phyloP scores from a whole-genome alignment of 2,329 filamentous ascomycete species.

The Raffaelea arxii region DNA sequence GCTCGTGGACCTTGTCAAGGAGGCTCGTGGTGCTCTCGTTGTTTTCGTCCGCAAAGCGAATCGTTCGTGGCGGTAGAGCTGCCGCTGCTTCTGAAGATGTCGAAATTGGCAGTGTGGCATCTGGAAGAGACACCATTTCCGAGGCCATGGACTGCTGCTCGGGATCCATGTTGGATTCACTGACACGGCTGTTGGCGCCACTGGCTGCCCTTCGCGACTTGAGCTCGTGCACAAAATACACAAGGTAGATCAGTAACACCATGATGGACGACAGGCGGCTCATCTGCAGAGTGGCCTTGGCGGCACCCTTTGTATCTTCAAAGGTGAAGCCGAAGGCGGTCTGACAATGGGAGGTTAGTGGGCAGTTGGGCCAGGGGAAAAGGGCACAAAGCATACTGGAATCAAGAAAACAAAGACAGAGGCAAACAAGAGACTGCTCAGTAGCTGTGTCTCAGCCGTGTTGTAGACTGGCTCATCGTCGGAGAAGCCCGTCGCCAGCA shows the following conservation, averaged over 20 bases:
- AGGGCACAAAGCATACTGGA: not conserved
- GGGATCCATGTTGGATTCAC: slow-evolving; percentile 19
- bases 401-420: slow-evolving; percentile 47
- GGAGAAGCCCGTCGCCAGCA: slow-evolving; percentile 61
- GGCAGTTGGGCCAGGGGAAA: no score
- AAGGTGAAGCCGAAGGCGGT: slow-evolving; percentile 8
- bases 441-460: slow-evolving; percentile 47
- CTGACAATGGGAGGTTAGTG: not conserved
- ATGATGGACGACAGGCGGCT: slow-evolving; percentile 34
- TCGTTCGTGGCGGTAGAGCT: not conserved
- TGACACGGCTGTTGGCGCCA: no score
- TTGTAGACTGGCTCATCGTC: slow-evolving; percentile 66
- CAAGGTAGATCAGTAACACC: slow-evolving; percentile 66
- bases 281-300: slow-evolving; percentile 14
- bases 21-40: no score
- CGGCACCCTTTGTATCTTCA: slow-evolving; percentile 4
- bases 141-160: not conserved
- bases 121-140: not conserved
- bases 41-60: slow-evolving; percentile 7
- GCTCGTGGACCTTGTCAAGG: no score
- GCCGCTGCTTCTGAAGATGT: not conserved
- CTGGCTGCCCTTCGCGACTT: no score
- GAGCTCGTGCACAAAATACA: slow-evolving; percentile 82
- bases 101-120: not conserved
- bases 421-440: slow-evolving; percentile 31